Percentiles rank a stretch among this genome's conserved stretches.
Evolutionary conservation across 148 eudicot genomes (phyloP).

Genomic region (Euryodendron excelsum): DNA sequence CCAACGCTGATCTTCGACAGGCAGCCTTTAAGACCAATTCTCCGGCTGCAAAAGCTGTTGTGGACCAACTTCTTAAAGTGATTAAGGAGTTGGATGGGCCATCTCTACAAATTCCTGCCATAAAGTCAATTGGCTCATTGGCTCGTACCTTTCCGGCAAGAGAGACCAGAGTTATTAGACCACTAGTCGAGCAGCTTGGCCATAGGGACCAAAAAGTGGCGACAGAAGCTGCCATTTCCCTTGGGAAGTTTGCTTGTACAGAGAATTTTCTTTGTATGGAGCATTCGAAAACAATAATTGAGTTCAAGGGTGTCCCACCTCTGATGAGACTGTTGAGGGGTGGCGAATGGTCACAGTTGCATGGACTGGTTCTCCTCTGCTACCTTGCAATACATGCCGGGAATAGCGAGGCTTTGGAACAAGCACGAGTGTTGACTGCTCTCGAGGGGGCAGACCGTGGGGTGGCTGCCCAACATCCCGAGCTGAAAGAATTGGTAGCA

Average conservation of each 20-base stretch:
- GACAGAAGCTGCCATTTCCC: slow-evolving; percentile 55
- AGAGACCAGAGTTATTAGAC: slow-evolving; percentile 59
- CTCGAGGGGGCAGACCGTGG: slow-evolving; percentile 54
- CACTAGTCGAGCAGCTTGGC: slow-evolving; percentile 57
- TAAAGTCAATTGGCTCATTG: slow-evolving; percentile 65
- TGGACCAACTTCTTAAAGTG: slow-evolving; percentile 60
- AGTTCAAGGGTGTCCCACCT: slow-evolving; percentile 54
- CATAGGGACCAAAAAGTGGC: slow-evolving; percentile 46
- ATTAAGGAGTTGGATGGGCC: slow-evolving; percentile 37
- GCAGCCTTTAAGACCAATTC: slow-evolving; percentile 80
- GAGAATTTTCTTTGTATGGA: slow-evolving; percentile 59
- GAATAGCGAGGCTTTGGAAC: slow-evolving; percentile 48
- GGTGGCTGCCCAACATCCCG: slow-evolving; percentile 26
- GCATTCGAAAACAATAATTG: slow-evolving; percentile 67
- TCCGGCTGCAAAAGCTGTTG: slow-evolving; percentile 73
- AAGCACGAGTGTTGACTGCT: slow-evolving; percentile 49
- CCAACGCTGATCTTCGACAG: slow-evolving; percentile 60
- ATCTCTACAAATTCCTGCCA: slow-evolving; percentile 39
- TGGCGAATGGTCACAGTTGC: slow-evolving; percentile 36
- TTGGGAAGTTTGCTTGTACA: slow-evolving; percentile 63
- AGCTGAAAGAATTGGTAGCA: slow-evolving; percentile 48
- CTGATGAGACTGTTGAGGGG: slow-evolving; percentile 59
- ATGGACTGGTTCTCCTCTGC: slow-evolving; percentile 53
- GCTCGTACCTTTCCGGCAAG: slow-evolving; percentile 74
- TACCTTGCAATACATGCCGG: slow-evolving; percentile 66